phyloP scores from a whole-genome alignment of 495 filamentous ascomycete genomes.

The Bacidia rubella region DNA sequence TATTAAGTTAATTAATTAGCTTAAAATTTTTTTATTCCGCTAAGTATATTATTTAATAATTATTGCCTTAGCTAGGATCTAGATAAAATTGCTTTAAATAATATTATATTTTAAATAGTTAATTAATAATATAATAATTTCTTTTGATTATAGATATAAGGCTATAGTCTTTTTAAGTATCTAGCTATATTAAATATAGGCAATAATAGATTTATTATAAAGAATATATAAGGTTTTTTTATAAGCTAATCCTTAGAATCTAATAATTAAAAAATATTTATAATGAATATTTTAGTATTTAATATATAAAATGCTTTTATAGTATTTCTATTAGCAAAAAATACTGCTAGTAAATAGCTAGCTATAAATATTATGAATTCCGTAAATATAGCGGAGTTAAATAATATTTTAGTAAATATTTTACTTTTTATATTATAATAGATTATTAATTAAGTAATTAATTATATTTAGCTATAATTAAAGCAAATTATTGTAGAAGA shows the following conservation, averaged over 20 bases:
- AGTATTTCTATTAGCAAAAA: no score
- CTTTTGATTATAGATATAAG: no score
- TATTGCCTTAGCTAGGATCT: no score
- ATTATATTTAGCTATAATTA: not conserved
- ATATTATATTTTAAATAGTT: no score
- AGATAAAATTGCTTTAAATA: no score
- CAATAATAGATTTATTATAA: not conserved
- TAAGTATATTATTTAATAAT: no score
- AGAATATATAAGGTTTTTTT: not conserved
- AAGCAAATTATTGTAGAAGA: no score
- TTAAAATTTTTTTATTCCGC: no score
- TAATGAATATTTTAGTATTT: not conserved
- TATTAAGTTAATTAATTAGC: no score
- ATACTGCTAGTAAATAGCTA: not conserved
- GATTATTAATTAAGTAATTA: not conserved
- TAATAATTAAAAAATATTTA: not conserved
- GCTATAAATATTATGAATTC: not conserved
- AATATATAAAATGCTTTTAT: not conserved
- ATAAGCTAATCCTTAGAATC: not conserved
- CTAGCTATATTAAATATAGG: not conserved
- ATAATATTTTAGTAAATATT: not conserved
- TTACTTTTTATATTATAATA: not conserved
- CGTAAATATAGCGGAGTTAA: not conserved
- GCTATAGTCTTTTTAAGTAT: not conserved
- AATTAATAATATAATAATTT: not conserved